Conservation (phyloP, 2,329 filamentous ascomycete genomes). For the Pseudofabraea citricarpa region DNA sequence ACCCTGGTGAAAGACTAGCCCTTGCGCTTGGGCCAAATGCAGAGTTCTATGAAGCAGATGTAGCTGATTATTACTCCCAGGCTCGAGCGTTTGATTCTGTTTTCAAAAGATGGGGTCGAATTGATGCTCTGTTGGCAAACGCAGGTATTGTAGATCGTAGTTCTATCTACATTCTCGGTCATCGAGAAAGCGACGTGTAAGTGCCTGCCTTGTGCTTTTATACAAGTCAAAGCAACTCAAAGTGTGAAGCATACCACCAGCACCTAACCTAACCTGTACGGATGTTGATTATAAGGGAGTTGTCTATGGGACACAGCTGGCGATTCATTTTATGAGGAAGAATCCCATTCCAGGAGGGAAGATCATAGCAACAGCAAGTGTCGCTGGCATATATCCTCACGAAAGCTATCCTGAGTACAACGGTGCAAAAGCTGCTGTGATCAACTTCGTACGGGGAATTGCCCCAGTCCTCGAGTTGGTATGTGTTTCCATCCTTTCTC, state of each 20-base stretch:
- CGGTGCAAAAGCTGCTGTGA: constrained; percentile 44
- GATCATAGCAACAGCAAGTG: constrained; percentile 39
- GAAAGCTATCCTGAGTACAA: constrained; percentile 42
- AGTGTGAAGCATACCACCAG: constrained; percentile 30
- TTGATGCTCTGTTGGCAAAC: constrained; percentile 45
- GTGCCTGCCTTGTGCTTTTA: background rate
- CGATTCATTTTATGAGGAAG: constrained; percentile 49
- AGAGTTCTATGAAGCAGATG: constrained; percentile 39
- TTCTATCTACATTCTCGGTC: constrained; percentile 36
- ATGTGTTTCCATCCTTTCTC: background rate
- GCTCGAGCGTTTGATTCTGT: constrained; percentile 36
- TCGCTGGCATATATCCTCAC: constrained; percentile 39
- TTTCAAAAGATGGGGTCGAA: constrained; percentile 36
- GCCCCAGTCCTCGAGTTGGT: constrained; percentile 33
- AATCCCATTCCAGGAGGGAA: constrained; percentile 38
- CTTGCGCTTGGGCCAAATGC: constrained; percentile 26
- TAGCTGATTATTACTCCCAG: constrained; percentile 41
- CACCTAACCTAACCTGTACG: constrained; percentile 39
- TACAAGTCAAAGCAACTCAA: background rate
- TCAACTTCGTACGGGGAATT: constrained; percentile 34
- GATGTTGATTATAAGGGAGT: constrained; percentile 48
- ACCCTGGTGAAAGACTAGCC: constrained; percentile 7
- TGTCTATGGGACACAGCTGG: constrained; percentile 42
- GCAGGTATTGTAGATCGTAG: constrained; percentile 41
- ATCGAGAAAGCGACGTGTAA: constrained; percentile 23